Conservation (phyloP, 73 alveolate genomes). For the Paramecium tetraurelia region DNA sequence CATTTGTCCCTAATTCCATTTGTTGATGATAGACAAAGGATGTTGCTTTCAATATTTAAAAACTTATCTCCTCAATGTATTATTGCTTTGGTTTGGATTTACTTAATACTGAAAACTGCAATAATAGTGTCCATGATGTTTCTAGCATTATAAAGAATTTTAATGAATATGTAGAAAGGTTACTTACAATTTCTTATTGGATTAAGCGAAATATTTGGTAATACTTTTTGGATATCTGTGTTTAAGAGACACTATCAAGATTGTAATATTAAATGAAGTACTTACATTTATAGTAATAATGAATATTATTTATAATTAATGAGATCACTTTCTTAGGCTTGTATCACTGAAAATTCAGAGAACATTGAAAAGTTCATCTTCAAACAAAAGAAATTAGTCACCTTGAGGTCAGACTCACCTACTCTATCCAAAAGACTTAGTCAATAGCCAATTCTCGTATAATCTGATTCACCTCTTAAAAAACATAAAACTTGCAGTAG, state of each 20-base stretch:
- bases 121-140: background rate
- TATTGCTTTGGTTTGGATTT: background rate
- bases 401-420: background rate
- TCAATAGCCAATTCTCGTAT: background rate
- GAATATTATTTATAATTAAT: background rate
- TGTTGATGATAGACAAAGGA: background rate
- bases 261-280: background rate
- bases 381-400: background rate
- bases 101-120: background rate
- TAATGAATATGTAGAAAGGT: background rate
- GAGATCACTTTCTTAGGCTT: slow-evolving; percentile 39
- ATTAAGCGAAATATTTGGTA: background rate
- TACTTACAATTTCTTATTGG: background rate
- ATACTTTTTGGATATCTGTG: background rate
- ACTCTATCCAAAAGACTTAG: background rate
- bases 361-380: background rate
- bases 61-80: background rate
- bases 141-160: background rate
- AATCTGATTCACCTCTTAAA: background rate
- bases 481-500: background rate
- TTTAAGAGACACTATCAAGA: background rate
- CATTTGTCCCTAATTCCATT: background rate
- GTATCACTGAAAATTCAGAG: background rate
- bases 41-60: background rate
- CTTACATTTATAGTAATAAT: background rate